Percentiles rank a stretch among this genome's conserved stretches.
These are phyloP conservation scores for Abelmoschus esculentus DNA, from an alignment of 345 rosid species.

Conservation along the genomic window DNA sequence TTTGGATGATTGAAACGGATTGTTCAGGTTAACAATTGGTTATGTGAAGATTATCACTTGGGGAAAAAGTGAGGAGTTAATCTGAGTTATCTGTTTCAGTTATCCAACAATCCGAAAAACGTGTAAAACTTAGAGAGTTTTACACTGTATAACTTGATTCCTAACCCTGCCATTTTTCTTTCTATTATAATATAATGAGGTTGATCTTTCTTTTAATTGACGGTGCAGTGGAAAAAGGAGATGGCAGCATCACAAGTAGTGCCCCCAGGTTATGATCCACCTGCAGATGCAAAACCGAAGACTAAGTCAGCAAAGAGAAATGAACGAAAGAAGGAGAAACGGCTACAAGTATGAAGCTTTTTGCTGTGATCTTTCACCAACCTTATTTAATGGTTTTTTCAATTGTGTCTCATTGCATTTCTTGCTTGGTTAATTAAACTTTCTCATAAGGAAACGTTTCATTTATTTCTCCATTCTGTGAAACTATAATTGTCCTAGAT, in stretches of 20 bases:
- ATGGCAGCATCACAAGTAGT: slow-evolving; percentile 42
- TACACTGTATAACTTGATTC: no score
- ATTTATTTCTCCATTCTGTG: neutral
- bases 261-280: slow-evolving; percentile 83
- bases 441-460: neutral
- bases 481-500: neutral
- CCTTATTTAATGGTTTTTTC: neutral
- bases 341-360: slow-evolving; percentile 48
- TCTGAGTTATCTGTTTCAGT: no score
- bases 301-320: slow-evolving; percentile 74
- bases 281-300: slow-evolving; percentile 56
- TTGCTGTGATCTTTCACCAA: neutral
- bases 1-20: no score
- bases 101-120: no score
- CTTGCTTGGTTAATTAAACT: neutral
- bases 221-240: slow-evolving; percentile 72
- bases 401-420: neutral
- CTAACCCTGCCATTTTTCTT: no score
- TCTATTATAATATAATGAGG: neutral
- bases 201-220: neutral
- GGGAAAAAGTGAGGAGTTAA: no score
- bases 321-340: slow-evolving; percentile 88
- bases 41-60: no score
- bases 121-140: no score
- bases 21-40: no score